phyloP scores from a whole-genome alignment of 129 eudicot genomes.

The Kitagawia praeruptora region DNA sequence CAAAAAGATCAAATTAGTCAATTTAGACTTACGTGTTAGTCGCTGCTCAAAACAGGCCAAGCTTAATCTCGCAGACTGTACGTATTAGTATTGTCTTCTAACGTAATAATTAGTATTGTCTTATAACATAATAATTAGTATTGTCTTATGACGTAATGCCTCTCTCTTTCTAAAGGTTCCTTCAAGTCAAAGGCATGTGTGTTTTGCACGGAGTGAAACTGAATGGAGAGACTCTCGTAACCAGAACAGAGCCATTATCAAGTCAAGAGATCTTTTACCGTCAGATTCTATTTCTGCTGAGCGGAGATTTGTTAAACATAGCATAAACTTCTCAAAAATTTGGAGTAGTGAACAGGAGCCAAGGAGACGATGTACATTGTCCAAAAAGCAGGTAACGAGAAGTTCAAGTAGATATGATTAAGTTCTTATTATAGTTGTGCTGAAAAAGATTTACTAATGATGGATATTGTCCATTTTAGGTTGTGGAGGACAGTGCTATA shows the following conservation, averaged over 20 bases:
- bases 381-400: conserved; percentile 55
- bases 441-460: neutral
- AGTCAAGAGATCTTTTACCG: conserved; percentile 44
- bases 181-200: conserved; percentile 65
- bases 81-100: neutral
- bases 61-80: neutral
- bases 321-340: conserved; percentile 54
- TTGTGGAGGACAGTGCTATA: conserved; percentile 36
- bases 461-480: conserved; percentile 31
- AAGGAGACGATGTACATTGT: conserved; percentile 55
- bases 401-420: neutral
- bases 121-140: too few species aligned
- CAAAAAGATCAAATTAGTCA: neutral
- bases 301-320: conserved; percentile 51
- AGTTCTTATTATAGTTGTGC: conserved; percentile 7
- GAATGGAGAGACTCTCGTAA: conserved; percentile 39
- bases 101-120: neutral
- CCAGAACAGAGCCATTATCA: conserved; percentile 40
- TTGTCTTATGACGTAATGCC: neutral
- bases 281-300: conserved; percentile 51
- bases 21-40: neutral
- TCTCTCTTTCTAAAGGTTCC: conserved; percentile 47
- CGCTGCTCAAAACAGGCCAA: neutral
- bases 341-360: conserved; percentile 84
- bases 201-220: conserved; percentile 51